These are phyloP conservation scores for Phialophora chinensis DNA, from an alignment of 2,329 filamentous ascomycete species.

Conservation along the genomic window DNA sequence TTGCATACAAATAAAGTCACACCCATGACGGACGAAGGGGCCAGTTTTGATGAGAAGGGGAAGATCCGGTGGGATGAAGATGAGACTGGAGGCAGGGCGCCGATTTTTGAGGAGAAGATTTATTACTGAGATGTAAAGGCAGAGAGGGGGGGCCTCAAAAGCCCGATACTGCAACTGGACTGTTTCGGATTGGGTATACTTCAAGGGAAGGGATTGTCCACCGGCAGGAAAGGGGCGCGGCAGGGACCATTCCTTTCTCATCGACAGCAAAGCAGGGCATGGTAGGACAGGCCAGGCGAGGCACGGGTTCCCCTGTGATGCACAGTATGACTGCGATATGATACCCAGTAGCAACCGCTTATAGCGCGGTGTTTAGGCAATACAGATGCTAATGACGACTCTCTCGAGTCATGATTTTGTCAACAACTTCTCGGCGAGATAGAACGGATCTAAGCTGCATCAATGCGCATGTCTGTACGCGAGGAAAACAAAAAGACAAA, in stretches of 20 bases:
- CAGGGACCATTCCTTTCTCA: not conserved
- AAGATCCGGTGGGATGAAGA: constrained; percentile 65
- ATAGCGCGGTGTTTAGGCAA: not conserved
- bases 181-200: not conserved
- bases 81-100: constrained; percentile 56
- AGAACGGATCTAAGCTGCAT: not conserved
- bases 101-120: constrained; percentile 64
- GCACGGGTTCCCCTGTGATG: not conserved
- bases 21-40: constrained; percentile 80
- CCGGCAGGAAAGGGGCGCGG: not conserved
- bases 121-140: constrained; percentile 49
- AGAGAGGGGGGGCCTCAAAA: not conserved
- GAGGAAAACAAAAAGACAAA: too few relatives aligned
- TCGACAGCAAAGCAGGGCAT: not conserved
- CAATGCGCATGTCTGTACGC: not conserved
- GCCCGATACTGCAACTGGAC: not conserved
- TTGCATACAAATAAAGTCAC: constrained; percentile 73
- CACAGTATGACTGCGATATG: not conserved
- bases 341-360: not conserved
- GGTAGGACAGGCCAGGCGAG: not conserved
- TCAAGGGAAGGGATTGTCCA: not conserved
- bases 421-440: not conserved
- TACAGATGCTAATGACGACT: not conserved
- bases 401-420: not conserved
- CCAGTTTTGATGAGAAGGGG: constrained; percentile 72